Evolutionary conservation across 169 alveolate species (phyloP).

Genomic region (Cryptosporidium ubiquitum): DNA sequence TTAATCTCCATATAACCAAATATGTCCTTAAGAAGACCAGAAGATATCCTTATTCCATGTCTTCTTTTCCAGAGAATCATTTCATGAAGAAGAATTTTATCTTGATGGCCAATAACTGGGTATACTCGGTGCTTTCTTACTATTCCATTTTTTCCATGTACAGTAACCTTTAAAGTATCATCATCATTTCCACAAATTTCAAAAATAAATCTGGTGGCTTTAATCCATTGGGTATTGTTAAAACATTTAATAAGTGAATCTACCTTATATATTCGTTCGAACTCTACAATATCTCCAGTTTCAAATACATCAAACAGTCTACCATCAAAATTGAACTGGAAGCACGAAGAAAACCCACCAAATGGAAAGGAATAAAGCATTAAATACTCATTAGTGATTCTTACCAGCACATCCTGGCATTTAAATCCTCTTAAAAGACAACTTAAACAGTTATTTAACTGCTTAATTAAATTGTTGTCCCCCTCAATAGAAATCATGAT

Average conservation of each 20-base stretch:
- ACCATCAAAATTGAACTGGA: conserved; percentile 43
- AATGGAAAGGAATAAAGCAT: conserved; percentile 62
- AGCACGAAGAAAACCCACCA: conserved; percentile 54
- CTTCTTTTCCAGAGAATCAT: conserved; percentile 46
- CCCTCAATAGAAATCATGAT: conserved; percentile 41
- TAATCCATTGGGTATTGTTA: conserved; percentile 59
- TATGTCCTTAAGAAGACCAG: conserved; percentile 66
- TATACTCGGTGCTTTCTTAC: conserved; percentile 32
- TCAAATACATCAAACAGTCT: conserved; percentile 44
- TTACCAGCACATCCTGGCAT: conserved; percentile 53
- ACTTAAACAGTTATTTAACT: conserved; percentile 43
- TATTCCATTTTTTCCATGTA: conserved; percentile 38
- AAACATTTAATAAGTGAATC: conserved; percentile 36
- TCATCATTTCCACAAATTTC: conserved; percentile 1
- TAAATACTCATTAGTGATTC: conserved; percentile 22
- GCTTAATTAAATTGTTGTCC: conserved; percentile 9
- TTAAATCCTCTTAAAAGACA: conserved; percentile 61
- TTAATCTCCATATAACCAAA: conserved; percentile 46
- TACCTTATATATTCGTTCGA: conserved; percentile 26
- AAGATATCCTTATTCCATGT: conserved; percentile 41
- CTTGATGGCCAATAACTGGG: conserved; percentile 20
- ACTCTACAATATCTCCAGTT: background rate
- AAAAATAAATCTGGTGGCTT: conserved; percentile 18
- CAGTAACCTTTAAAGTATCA: background rate
- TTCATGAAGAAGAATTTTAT: conserved; percentile 37